These are phyloP conservation scores for Alternaria gaisen DNA, from an alignment of 2,329 filamentous ascomycete genomes.

Conservation along the genomic window DNA sequence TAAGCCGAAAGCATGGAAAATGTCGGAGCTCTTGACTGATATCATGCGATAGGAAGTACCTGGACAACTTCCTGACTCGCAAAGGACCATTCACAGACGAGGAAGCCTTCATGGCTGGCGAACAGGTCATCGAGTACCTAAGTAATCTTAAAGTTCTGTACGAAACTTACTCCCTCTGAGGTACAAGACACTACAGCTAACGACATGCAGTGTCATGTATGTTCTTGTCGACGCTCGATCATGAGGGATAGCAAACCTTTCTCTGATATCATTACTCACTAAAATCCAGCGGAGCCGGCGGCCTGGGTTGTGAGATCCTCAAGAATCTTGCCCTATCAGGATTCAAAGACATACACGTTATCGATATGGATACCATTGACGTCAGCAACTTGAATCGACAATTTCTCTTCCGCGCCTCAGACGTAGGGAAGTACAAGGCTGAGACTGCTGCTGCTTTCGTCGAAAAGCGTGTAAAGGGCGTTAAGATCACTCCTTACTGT, in stretches of 20 bases:
- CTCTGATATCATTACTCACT: conserved; percentile 15
- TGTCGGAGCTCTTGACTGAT: conserved; percentile 27
- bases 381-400: conserved; percentile 98
- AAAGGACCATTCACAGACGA: conserved; percentile 82
- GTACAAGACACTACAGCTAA: conserved; percentile 28
- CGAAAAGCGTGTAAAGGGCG: conserved; percentile 85
- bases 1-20: conserved; percentile 18
- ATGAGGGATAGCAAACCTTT: neutral
- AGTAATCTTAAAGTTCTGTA: conserved; percentile 67
- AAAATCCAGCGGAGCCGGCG: conserved; percentile 84
- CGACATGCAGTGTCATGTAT: conserved; percentile 49
- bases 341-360: conserved; percentile 97
- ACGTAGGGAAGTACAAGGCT: conserved; percentile 94
- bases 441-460: conserved; percentile 93
- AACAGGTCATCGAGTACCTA: conserved; percentile 57
- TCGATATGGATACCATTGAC: conserved; percentile 99
- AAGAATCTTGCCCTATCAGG: conserved; percentile 95
- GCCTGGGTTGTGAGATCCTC: conserved; percentile 93
- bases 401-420: conserved; percentile 89
- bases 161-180: conserved; percentile 43
- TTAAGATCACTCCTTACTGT: conserved; percentile 93
- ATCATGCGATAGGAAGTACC: conserved; percentile 71
- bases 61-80: conserved; percentile 80
- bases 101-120: conserved; percentile 59
- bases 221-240: conserved; percentile 17